Evolutionary conservation across 345 rosid species (phyloP), one percentile per base, ranked within the genome.

Genomic region (Dovyalis caffra): DNA sequence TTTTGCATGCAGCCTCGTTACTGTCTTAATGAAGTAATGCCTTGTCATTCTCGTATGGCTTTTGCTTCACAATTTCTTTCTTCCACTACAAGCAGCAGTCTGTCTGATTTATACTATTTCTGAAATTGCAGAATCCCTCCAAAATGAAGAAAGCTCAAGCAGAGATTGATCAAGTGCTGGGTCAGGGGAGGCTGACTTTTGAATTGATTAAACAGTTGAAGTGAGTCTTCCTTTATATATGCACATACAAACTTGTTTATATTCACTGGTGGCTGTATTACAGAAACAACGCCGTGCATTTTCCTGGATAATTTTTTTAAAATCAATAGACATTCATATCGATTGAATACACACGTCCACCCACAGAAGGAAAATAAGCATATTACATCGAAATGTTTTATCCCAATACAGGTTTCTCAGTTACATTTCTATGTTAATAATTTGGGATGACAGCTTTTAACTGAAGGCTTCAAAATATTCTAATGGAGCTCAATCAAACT

Each of bases 131-230:
- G 97, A 88, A 83, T 80, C 95, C 93, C 21, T 73, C 87, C 57
- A 95, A 89, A 82, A 81, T 95, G 80, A 91, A 74, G 83, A 92
- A 90, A 85, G 99, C 97, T 56, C 97, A 92, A 79, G 90, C 83
- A 20, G 97, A 92, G 89, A 84, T 95, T 79, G 97, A 95, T 82
- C 74, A 85, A 1, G 94, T 92, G 73, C 84, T 95, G 40, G 97
- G 92, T 38, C 80, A 85, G 73, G 84, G 76, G 78, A 83, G 72
- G 76, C 97, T 90, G 10, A 92, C 85, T 61, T 87, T 66, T 74
- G 97, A 92, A 81, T 86, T 84, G 62, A 74, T 95, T 66, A 91
- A 92, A 80, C 88, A 87, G 73, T 87, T 95, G 25, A 87, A 92
- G 99, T 95, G 83, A 1, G 95, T 84, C 63, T 69, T 18, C 38